phyloP scores from a whole-genome alignment of 1,139 yeast species.

The Ashbya aceris region DNA sequence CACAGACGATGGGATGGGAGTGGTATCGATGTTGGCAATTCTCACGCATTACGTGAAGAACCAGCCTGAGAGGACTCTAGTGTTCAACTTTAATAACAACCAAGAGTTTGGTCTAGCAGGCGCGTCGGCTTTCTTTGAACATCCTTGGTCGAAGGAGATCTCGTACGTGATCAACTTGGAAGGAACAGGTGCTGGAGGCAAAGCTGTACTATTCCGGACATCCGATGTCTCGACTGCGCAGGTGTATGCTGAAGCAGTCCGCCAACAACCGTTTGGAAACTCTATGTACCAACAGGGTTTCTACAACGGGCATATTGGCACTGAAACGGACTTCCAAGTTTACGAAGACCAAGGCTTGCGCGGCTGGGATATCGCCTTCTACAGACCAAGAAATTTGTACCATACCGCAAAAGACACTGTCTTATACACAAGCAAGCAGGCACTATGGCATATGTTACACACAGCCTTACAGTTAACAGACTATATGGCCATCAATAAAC shows the following conservation, averaged over 20 bases:
- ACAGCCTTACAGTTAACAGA: conserved; percentile 52
- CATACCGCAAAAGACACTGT: conserved; percentile 74
- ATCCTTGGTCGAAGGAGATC: conserved; percentile 62
- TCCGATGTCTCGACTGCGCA: conserved; percentile 69
- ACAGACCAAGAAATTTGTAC: conserved; percentile 69
- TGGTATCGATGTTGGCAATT: conserved; percentile 70
- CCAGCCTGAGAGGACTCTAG: conserved; percentile 57
- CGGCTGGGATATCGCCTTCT: conserved; percentile 75
- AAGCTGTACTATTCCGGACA: conserved; percentile 74
- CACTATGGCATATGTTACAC: conserved; percentile 78
- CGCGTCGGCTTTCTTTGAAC: conserved; percentile 63
- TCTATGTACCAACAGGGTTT: conserved; percentile 80
- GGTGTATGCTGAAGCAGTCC: conserved; percentile 38
- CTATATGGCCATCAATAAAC: conserved; percentile 35
- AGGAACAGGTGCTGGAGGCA: conserved; percentile 95
- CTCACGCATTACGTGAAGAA: conserved; percentile 40
- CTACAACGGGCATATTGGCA: conserved; percentile 56
- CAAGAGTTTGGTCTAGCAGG: conserved; percentile 89
- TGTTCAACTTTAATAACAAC: conserved; percentile 80
- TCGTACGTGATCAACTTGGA: conserved; percentile 72
- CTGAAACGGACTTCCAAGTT: conserved; percentile 80
- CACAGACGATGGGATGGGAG: conserved; percentile 92
- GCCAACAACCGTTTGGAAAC: conserved; percentile 57
- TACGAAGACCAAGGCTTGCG: conserved; percentile 60
- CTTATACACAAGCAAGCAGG: conserved; percentile 45